Evolutionary conservation across 2,329 filamentous ascomycete species (phyloP).

Genomic region (Trichophaea hybrida): DNA sequence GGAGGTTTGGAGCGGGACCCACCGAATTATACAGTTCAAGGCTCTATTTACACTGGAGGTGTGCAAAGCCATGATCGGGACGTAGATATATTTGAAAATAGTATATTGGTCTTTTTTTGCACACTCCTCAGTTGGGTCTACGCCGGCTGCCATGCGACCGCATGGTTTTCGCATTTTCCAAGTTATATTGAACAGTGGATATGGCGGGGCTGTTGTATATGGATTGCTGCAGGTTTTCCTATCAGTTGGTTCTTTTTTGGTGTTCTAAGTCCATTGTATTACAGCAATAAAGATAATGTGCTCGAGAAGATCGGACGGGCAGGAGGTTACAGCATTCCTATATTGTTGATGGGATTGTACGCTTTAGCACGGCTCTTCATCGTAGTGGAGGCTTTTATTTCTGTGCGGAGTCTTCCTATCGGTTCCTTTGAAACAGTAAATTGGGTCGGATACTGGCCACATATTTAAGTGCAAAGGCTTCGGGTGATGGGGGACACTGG

Average conservation of each 20-base stretch:
- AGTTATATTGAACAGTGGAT: neutral
- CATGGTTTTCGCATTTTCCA: slow-evolving; percentile 1
- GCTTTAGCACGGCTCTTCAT: neutral
- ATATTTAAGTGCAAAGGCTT: neutral
- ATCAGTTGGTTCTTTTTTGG: neutral
- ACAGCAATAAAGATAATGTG: too few relatives aligned
- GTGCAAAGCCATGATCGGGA: too few relatives aligned
- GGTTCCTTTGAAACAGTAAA: neutral
- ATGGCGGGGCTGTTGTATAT: neutral
- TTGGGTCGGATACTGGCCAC: neutral
- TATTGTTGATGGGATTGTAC: neutral
- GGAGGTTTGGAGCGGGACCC: too few relatives aligned
- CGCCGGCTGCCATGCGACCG: neutral
- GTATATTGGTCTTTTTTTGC: too few relatives aligned
- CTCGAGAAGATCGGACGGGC: neutral
- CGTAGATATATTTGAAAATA: too few relatives aligned
- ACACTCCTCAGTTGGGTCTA: neutral
- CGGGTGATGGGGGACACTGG: too few relatives aligned
- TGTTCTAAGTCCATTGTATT: neutral
- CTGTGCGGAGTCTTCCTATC: neutral
- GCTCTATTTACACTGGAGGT: too few relatives aligned
- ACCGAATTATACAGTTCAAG: too few relatives aligned
- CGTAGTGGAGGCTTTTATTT: too few relatives aligned
- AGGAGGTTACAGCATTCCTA: neutral
- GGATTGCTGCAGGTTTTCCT: neutral